Evolutionary conservation across 257 asterid species (phyloP), one percentile per base, ranked within the genome.

Genomic region (Hygrophila difformis): DNA sequence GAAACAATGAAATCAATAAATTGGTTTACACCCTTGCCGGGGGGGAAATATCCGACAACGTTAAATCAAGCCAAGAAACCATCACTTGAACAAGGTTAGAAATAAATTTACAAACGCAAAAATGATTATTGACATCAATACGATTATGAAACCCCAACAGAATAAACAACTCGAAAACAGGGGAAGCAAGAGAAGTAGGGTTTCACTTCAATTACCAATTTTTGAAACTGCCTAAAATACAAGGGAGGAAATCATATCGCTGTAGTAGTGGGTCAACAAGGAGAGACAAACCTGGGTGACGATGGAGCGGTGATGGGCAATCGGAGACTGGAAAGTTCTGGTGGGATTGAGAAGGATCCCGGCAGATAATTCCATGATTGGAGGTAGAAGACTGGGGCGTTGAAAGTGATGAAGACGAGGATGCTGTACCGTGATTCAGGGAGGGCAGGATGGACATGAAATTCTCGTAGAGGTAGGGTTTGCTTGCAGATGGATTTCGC

Each of bases 371-470:
- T 56, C 84, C 95, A 81, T 81, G 77, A 51, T 73, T 49, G 50
- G 55, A 12, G 48, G 44, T 10, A 38, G 70, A 47, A 29, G 73
- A 55, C 58, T 54, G 62, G 50, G 79, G 44, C 9, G 55, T 13
- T 1, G 65, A 45, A 3, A 77, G 57, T 9, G 84, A 60, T 12
- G 84, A 60, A n/a, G 78, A 69, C 3, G 84, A 61, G 23, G 92
- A 56, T 16, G 78, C 31, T 61, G 87, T 64, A 69, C 49, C 75
- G 37, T 37, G 78, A 66, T 70, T 77, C 58, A 57, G 61, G 44
- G 72, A 56, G 59, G 93, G 81, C 93, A 59, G 69, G 83, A 77
- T 75, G 97, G 94, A 83, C 97, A 87, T 87, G 82, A 83, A 87
- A 82, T 36, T 66, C 31, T 5, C 31, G 31, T 5, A 26, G 1